phyloP scores from a whole-genome alignment of 805 yeast genomes.

The Isabelozyma rhagii region DNA sequence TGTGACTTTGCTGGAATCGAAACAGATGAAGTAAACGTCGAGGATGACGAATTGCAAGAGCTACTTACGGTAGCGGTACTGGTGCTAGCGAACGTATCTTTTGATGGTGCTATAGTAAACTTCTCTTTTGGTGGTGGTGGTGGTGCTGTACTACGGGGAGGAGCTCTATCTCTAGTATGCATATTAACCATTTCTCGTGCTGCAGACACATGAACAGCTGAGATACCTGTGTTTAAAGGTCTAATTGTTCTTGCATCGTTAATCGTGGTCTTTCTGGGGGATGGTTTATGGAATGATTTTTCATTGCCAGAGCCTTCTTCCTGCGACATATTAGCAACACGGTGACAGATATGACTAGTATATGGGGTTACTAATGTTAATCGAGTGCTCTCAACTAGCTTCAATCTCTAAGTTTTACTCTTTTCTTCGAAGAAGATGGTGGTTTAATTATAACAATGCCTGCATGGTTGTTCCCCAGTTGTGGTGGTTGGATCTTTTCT shows the following conservation, averaged over 20 bases:
- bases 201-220: conserved; percentile 51
- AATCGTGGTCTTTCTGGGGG: background rate
- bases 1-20: conserved; percentile 45
- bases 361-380: background rate
- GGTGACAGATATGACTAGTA: background rate
- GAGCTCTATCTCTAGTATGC: conserved; percentile 44
- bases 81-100: background rate
- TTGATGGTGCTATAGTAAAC: background rate
- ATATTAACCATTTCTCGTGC: conserved; percentile 63
- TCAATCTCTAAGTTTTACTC: background rate
- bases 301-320: background rate
- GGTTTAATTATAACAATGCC: background rate
- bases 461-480: background rate
- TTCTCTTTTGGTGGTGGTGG: background rate
- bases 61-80: conserved; percentile 3
- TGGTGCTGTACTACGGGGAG: conserved; percentile 3
- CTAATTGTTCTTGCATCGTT: background rate
- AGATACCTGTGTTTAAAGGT: conserved; percentile 35
- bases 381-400: too few relatives aligned
- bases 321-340: background rate
- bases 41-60: conserved; percentile 17
- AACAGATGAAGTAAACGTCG: conserved; percentile 6
- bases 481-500: background rate
- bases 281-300: background rate
- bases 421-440: background rate